Evolutionary conservation across 345 rosid species (phyloP).

Genomic region (Turnera subulata): DNA sequence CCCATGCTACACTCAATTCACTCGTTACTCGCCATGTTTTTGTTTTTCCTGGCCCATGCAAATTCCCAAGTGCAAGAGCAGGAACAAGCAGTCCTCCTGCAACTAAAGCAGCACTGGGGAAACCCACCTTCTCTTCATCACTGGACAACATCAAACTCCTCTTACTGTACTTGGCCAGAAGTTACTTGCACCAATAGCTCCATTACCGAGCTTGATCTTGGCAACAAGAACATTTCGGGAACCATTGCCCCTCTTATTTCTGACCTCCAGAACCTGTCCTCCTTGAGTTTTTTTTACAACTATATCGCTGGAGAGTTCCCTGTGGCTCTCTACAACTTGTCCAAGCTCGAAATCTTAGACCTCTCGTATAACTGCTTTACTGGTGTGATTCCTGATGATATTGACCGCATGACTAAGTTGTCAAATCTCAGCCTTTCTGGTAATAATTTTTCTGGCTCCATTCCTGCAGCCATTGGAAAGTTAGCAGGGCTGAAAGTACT

Average conservation of each 20-base stretch:
- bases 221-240: slow-evolving; percentile 32
- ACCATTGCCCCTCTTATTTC: slow-evolving; percentile 68
- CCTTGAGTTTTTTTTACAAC: slow-evolving; percentile 30
- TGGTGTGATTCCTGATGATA: slow-evolving; percentile 60
- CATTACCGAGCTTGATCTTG: slow-evolving; percentile 41
- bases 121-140: slow-evolving; percentile 28
- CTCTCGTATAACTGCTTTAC: slow-evolving; percentile 62
- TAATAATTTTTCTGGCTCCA: slow-evolving; percentile 40
- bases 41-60: slow-evolving; percentile 12
- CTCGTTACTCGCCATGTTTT: slow-evolving; percentile 1
- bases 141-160: slow-evolving; percentile 37
- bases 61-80: slow-evolving; percentile 28
- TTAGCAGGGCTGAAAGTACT: slow-evolving; percentile 30
- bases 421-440: slow-evolving; percentile 21
- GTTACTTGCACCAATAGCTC: slow-evolving; percentile 35
- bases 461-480: slow-evolving; percentile 37
- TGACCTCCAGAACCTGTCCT: slow-evolving; percentile 34
- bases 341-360: slow-evolving; percentile 56
- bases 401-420: slow-evolving; percentile 35
- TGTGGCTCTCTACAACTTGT: slow-evolving; percentile 26
- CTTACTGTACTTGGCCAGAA: slow-evolving; percentile 56
- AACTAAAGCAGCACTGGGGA: slow-evolving; percentile 42
- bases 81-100: slow-evolving; percentile 34
- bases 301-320: slow-evolving; percentile 40
- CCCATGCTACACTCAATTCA: neutral